Conservation (phyloP, 257 asterid species). For the Plantago elongata region DNA sequence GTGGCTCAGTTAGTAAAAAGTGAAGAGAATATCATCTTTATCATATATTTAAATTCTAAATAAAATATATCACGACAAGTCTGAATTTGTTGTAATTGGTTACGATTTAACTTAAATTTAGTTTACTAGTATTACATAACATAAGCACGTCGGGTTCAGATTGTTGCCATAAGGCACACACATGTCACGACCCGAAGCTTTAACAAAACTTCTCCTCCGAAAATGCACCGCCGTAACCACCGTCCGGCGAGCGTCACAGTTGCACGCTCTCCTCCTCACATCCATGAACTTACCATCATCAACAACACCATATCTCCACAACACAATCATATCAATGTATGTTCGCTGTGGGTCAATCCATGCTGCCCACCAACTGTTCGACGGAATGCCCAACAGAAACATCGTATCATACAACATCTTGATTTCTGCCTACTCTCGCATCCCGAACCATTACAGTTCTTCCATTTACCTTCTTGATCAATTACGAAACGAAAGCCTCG, state of each 20-base stretch:
- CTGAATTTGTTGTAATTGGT: too few species aligned
- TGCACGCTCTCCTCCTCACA: constrained; percentile 68
- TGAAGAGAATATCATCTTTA: too few species aligned
- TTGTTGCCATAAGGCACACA: too few species aligned
- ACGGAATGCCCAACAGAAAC: constrained; percentile 70
- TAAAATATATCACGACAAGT: too few species aligned
- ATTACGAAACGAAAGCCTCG: constrained; percentile 34
- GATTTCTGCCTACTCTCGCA: constrained; percentile 60
- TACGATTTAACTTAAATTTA: too few species aligned
- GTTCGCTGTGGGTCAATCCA: constrained; percentile 52
- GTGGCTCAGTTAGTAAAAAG: too few species aligned
- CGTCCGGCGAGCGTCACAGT: constrained; percentile 55
- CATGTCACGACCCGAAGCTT: constrained; percentile 47
- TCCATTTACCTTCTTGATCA: constrained; percentile 35
- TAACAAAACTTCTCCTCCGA: constrained; percentile 36
- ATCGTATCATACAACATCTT: constrained; percentile 67
- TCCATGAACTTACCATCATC: constrained; percentile 17
- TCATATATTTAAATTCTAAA: too few species aligned
- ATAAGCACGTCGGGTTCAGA: too few species aligned
- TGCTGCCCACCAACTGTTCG: constrained; percentile 59
- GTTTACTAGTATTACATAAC: too few species aligned
- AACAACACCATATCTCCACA: constrained; percentile 40
- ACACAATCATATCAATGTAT: constrained; percentile 77
- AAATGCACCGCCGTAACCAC: constrained; percentile 55
- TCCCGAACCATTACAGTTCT: constrained; percentile 26